These are phyloP conservation scores for Podospora anserina DNA, from an alignment of 495 filamentous ascomycete genomes.

Conservation along the genomic window DNA sequence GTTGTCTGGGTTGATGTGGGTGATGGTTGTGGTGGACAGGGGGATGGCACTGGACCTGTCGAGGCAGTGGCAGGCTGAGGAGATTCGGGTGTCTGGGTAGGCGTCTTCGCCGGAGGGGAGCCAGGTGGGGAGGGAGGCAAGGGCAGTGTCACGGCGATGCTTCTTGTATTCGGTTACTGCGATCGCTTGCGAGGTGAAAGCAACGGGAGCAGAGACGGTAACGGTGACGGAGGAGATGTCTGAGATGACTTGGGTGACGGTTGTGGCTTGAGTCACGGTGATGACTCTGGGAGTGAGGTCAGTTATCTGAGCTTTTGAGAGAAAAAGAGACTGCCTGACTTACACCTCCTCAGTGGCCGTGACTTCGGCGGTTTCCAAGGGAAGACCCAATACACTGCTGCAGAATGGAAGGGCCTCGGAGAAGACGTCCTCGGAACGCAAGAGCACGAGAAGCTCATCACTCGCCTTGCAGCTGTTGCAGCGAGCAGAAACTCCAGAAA, in stretches of 20 bases:
- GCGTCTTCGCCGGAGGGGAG: background rate
- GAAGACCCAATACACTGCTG: background rate
- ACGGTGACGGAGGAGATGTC: background rate
- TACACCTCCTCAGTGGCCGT: background rate
- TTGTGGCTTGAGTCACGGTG: slow-evolving; percentile 1
- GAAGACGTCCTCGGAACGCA: background rate
- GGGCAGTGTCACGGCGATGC: background rate
- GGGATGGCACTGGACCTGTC: slow-evolving; percentile 1
- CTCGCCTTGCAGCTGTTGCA: background rate
- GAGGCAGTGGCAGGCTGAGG: slow-evolving; percentile 13
- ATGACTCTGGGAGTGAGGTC: background rate
- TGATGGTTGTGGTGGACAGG: slow-evolving; percentile 5
- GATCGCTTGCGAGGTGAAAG: background rate
- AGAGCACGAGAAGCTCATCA: slow-evolving; percentile 1
- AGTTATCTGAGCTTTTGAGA: background rate
- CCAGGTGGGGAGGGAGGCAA: background rate
- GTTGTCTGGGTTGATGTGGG: slow-evolving; percentile 10
- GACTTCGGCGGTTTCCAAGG: background rate
- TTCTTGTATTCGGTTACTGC: background rate
- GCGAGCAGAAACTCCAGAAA: background rate
- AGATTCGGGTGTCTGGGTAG: background rate
- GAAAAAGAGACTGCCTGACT: background rate
- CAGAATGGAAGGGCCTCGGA: background rate
- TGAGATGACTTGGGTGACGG: background rate
- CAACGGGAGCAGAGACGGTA: slow-evolving; percentile 1